Evolutionary conservation across 2,329 filamentous ascomycete species (phyloP).

Genomic region (Endoconidiophora laricicola): DNA sequence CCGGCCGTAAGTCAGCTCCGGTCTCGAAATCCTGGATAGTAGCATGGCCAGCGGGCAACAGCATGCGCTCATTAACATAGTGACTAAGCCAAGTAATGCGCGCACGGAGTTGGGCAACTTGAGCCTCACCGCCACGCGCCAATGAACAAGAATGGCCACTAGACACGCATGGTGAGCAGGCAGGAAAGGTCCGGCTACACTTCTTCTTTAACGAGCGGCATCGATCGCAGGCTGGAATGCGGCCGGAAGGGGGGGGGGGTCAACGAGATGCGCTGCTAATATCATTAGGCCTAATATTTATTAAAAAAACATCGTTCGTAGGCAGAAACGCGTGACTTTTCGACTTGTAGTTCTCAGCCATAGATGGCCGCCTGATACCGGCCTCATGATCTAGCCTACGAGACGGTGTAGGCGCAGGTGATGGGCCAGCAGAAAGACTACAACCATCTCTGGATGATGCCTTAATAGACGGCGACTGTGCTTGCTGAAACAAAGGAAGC

Average conservation of each 20-base stretch:
- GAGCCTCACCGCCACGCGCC: conserved; percentile 19
- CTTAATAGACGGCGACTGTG: not conserved
- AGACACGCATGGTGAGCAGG: conserved; percentile 24
- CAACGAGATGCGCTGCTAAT: not conserved
- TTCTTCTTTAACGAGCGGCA: conserved; percentile 31
- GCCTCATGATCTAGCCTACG: too few relatives aligned
- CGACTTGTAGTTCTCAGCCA: too few relatives aligned
- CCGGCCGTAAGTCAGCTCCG: conserved; percentile 18
- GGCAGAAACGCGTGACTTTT: too few relatives aligned
- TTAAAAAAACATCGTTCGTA: too few relatives aligned
- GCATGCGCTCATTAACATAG: conserved; percentile 21
- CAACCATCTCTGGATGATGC: too few relatives aligned
- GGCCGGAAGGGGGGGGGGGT: not conserved
- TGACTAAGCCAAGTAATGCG: conserved; percentile 25
- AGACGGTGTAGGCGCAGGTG: too few relatives aligned
- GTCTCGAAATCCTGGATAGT: conserved; percentile 24
- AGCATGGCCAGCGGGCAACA: conserved; percentile 16
- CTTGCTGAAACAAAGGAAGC: too few relatives aligned
- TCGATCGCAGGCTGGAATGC: conserved; percentile 23
- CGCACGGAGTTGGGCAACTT: conserved; percentile 23
- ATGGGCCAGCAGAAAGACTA: too few relatives aligned
- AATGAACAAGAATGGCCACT: conserved; percentile 25
- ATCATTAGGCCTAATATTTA: too few relatives aligned
- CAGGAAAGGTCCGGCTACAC: conserved; percentile 26
- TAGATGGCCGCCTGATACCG: too few relatives aligned